Evolutionary conservation across 208 protist species (phyloP), one percentile per base, ranked within the genome.

Genomic region (Crithidia sp.): DNA sequence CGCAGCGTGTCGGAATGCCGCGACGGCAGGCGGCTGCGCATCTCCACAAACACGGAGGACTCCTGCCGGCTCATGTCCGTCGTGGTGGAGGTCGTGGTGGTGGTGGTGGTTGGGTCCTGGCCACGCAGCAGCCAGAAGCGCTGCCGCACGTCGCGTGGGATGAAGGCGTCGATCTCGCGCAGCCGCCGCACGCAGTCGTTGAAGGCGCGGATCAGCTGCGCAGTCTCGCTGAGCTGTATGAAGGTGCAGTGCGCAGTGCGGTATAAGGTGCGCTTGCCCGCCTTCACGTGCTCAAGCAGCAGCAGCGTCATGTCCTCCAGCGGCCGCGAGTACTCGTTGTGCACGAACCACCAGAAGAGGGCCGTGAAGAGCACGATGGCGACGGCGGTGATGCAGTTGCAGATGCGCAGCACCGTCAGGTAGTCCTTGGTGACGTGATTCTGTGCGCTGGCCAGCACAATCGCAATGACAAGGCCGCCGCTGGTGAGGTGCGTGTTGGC

Each of bases 131-230:
- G 45, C 9, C 45, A 13, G 45, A 49, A 14, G 10, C 13, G 36
- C 43, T 56, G 5, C 8, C 65, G 68, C 10, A 67, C 43, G 4
- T 47, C 49, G 17, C 37, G 36, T 2, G 75, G 75, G 0, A 80
- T 19, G 17, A 76, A 80, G 17, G 50, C 50, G 52, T 80, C 68
- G 36, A 80, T 56, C 4, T 73, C 8, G 39, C 55, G 67, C 45
- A 80, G 60, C 17, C 53, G 75, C n/a, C 47, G 49, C 53, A 76
- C 58, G 14, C 60, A 37, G 0, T 7, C 17, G 36, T 80, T 76
- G 70, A 76, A 43, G n/a, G 68, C 75, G 1, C 13, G 14, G 3
- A 68, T 19, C 36, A 80, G 52, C 19, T 43, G 41, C 7, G 36
- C 8, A 4, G 76, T 47, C 49, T 80, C 75, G 6, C 36, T 41